These are phyloP conservation scores for Volvariella surrecta DNA, from an alignment of 1,284 basidiomycete genomes.

Conservation along the genomic window DNA sequence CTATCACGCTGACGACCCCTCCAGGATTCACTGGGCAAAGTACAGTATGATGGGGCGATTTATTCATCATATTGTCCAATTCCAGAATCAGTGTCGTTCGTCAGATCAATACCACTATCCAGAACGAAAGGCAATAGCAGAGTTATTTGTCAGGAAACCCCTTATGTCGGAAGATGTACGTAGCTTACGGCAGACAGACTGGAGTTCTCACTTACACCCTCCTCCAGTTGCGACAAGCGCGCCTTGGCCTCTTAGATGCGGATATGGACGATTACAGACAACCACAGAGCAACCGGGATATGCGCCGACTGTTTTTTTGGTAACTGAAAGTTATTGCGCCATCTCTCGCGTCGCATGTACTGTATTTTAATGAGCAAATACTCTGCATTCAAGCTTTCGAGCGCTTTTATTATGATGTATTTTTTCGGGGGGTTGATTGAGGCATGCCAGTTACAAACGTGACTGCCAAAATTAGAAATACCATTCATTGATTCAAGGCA, in stretches of 20 bases:
- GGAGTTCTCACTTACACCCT: not conserved
- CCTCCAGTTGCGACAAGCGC: constrained; percentile 48
- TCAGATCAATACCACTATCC: constrained; percentile 49
- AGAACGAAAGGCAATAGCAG: constrained; percentile 39
- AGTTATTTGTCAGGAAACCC: constrained; percentile 40
- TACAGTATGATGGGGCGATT: constrained; percentile 80
- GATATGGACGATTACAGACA: constrained; percentile 32
- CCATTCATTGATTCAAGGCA: too few relatives aligned
- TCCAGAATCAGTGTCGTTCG: constrained; percentile 61
- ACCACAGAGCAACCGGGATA: constrained; percentile 22
- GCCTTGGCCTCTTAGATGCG: constrained; percentile 42
- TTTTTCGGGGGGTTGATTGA: too few relatives aligned
- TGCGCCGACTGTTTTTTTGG: constrained; percentile 36
- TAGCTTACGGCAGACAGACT: constrained; percentile 7
- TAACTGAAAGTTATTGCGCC: constrained; percentile 14
- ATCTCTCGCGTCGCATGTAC: too few relatives aligned
- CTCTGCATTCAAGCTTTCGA: too few relatives aligned
- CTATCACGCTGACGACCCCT: constrained; percentile 44
- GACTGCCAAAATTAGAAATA: too few relatives aligned
- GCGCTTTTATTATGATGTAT: too few relatives aligned
- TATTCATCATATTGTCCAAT: constrained; percentile 59
- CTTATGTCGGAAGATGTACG: constrained; percentile 60
- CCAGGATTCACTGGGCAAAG: constrained; percentile 78
- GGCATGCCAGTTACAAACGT: too few relatives aligned
- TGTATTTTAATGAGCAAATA: too few relatives aligned